Conservation (phyloP, 495 filamentous ascomycete genomes). For the Aspergillus cavernicola region DNA sequence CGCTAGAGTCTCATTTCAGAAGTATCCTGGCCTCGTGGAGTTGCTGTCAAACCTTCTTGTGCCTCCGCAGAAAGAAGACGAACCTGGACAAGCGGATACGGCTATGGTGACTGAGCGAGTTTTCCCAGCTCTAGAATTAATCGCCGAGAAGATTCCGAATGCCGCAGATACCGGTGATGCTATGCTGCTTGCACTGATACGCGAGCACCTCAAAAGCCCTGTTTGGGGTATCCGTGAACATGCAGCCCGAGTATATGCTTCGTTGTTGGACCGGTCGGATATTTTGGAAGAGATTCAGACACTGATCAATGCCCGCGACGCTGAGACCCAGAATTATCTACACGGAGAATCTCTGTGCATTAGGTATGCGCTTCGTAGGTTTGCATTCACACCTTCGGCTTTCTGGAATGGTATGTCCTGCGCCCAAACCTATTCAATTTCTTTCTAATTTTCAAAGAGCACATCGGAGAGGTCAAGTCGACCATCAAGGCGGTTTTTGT, state of each 20-base stretch:
- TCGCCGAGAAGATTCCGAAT: slow-evolving; percentile 51
- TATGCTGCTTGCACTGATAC: slow-evolving; percentile 32
- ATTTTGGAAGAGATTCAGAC: slow-evolving; percentile 45
- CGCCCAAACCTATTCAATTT: slow-evolving; percentile 1
- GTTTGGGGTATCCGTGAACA: slow-evolving; percentile 91
- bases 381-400: slow-evolving; percentile 28
- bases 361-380: slow-evolving; percentile 44
- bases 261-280: slow-evolving; percentile 52
- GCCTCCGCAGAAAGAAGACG: slow-evolving; percentile 33
- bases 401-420: slow-evolving; percentile 38
- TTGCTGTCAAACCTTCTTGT: slow-evolving; percentile 66
- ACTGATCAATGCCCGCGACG: slow-evolving; percentile 40
- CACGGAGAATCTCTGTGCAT: slow-evolving; percentile 60
- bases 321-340: slow-evolving; percentile 51
- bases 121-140: slow-evolving; percentile 83
- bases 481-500: slow-evolving; percentile 27
- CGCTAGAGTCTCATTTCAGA: slow-evolving; percentile 47
- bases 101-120: slow-evolving; percentile 62
- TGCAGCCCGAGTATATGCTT: slow-evolving; percentile 73
- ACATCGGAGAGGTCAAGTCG: slow-evolving; percentile 25
- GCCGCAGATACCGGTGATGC: slow-evolving; percentile 29
- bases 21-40: slow-evolving; percentile 65
- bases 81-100: slow-evolving; percentile 28
- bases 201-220: slow-evolving; percentile 56
- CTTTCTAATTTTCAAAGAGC: slow-evolving; percentile 18